Conservation (phyloP, 75 land plant genomes). For the Selaginella tamariscina region DNA sequence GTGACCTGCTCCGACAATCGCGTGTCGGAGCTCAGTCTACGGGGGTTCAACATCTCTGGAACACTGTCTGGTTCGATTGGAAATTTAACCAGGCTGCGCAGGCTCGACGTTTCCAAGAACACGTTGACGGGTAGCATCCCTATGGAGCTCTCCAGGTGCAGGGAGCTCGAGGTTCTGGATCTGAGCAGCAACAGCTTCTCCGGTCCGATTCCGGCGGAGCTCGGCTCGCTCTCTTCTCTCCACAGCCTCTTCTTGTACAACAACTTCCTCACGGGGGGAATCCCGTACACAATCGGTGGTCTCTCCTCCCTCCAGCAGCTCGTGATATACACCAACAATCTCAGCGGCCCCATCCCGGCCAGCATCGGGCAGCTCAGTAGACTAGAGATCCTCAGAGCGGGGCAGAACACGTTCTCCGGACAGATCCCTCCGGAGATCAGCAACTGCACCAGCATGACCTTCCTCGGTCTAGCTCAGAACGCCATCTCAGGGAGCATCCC, state of each 20-base stretch:
- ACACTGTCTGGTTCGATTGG: constrained; percentile 1
- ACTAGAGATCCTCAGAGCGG: neutral
- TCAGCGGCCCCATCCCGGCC: constrained; percentile 40
- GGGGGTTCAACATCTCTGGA: neutral
- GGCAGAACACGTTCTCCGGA: constrained; percentile 7
- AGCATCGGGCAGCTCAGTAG: constrained; percentile 15
- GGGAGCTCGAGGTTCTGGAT: constrained; percentile 35
- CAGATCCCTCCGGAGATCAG: constrained; percentile 1
- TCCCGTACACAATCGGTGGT: constrained; percentile 64
- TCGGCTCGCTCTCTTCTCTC: constrained; percentile 46
- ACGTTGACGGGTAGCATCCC: constrained; percentile 26
- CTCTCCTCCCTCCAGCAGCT: constrained; percentile 43
- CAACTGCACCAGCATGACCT: constrained; percentile 12
- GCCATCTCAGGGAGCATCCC: constrained; percentile 19
- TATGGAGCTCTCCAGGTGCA: neutral
- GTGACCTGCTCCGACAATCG: constrained; percentile 1
- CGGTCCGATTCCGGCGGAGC: constrained; percentile 46
- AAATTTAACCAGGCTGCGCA: constrained; percentile 5
- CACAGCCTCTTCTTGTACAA: constrained; percentile 30
- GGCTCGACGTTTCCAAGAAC: constrained; percentile 26
- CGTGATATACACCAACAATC: constrained; percentile 32
- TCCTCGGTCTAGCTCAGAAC: constrained; percentile 15
- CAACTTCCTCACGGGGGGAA: constrained; percentile 41
- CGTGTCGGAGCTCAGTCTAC: neutral
- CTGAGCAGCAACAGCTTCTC: constrained; percentile 31